Percentiles rank a stretch among this genome's conserved stretches.
Evolutionary conservation across 495 filamentous ascomycete species (phyloP).

Genomic region (Delitschia confertaspora): DNA sequence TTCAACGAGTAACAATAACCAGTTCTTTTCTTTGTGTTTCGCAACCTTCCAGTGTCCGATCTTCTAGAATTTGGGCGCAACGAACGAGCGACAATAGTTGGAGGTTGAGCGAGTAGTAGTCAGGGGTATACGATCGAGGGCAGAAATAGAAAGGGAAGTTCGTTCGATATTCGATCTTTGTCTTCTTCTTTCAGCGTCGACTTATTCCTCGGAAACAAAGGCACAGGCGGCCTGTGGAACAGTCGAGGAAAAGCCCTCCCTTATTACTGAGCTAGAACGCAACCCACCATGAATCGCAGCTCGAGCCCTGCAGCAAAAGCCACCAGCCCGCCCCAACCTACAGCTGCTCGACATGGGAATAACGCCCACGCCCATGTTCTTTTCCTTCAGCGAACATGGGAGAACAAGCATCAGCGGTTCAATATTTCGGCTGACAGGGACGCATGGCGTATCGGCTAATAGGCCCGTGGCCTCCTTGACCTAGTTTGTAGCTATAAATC

Average conservation of each 20-base stretch:
- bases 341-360: constrained; percentile 16
- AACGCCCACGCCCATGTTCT: constrained; percentile 13
- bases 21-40: not conserved
- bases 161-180: too few species aligned
- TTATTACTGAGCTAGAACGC: not conserved
- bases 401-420: constrained; percentile 1
- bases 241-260: not conserved
- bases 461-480: constrained; percentile 5
- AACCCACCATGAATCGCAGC: constrained; percentile 7
- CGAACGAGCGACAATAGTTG: constrained; percentile 21
- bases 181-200: too few species aligned
- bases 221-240: too few species aligned
- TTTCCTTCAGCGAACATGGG: too few species aligned
- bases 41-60: not conserved
- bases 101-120: constrained; percentile 3
- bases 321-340: constrained; percentile 6
- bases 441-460: constrained; percentile 12
- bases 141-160: constrained; percentile 1
- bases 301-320: too few species aligned
- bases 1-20: not conserved
- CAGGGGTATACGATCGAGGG: constrained; percentile 12
- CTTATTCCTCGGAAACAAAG: too few species aligned
- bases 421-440: constrained; percentile 2
- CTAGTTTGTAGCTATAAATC: too few species aligned
- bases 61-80: not conserved